Percentiles rank a stretch among this genome's conserved stretches.
Conservation (phyloP, 129 eudicot genomes). For the Chrysanthemum lavandulifolium region DNA sequence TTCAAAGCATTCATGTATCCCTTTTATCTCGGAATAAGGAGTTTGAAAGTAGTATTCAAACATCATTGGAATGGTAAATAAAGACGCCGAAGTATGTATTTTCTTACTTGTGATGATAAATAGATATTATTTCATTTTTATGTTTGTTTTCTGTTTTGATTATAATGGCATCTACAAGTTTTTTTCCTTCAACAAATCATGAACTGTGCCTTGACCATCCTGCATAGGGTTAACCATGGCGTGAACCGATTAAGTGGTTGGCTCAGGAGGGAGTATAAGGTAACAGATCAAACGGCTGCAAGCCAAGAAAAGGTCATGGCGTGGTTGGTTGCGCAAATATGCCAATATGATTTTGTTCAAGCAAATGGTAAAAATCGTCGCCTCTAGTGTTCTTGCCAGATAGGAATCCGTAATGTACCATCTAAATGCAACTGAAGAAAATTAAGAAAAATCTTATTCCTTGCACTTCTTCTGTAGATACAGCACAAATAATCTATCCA, state of each 20-base stretch:
- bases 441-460: background rate
- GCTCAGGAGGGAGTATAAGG: too few relatives aligned
- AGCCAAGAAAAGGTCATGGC: too few relatives aligned
- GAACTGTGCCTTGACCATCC: background rate
- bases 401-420: background rate
- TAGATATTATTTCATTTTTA: background rate
- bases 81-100: background rate
- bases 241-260: background rate
- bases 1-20: background rate
- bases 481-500: constrained; percentile 15
- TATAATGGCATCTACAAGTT: too few relatives aligned
- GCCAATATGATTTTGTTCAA: too few relatives aligned
- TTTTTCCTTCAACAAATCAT: background rate
- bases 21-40: constrained; percentile 19
- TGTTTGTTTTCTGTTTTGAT: background rate
- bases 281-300: too few relatives aligned
- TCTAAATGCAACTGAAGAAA: background rate
- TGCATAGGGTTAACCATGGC: background rate
- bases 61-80: constrained; percentile 6
- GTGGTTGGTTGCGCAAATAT: too few relatives aligned
- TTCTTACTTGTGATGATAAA: constrained; percentile 11
- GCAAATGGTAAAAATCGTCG: too few relatives aligned
- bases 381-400: background rate
- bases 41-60: constrained; percentile 18
- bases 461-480: constrained; percentile 18